These are phyloP conservation scores for Penicillium vulpinum DNA, from an alignment of 2,329 filamentous ascomycete genomes.

Conservation along the genomic window DNA sequence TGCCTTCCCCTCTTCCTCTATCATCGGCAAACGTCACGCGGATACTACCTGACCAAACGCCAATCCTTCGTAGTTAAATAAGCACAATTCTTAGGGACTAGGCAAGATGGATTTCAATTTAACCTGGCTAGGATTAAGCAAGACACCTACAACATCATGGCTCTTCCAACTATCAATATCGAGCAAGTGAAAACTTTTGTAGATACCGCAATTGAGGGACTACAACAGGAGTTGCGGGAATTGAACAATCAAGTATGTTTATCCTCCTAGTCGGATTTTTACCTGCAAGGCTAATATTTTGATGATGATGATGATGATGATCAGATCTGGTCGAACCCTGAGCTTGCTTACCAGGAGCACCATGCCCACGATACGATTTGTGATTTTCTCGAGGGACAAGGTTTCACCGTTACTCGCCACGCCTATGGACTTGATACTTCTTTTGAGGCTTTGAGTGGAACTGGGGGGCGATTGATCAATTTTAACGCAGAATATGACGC, in stretches of 20 bases:
- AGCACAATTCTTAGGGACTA: too few species aligned
- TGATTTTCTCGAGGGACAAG: conserved; percentile 46
- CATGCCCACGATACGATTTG: conserved; percentile 55
- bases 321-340: conserved; percentile 52
- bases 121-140: not conserved
- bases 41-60: too few species aligned
- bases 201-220: conserved; percentile 18
- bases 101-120: conserved; percentile 2
- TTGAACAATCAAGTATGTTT: conserved; percentile 28
- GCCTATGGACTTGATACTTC: conserved; percentile 55
- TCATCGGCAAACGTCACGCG: too few species aligned
- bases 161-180: conserved; percentile 10
- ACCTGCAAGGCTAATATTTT: not conserved
- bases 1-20: too few species aligned
- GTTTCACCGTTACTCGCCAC: conserved; percentile 50
- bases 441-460: conserved; percentile 51
- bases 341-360: conserved; percentile 54
- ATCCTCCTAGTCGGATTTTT: not conserved
- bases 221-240: conserved; percentile 24
- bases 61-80: too few species aligned
- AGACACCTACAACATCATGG: conserved; percentile 13
- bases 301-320: not conserved
- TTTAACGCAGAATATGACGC: conserved; percentile 49
- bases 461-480: conserved; percentile 38
- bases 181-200: conserved; percentile 26